A percentile compares a stretch with the other conserved stretches of the same genome.
These are phyloP conservation scores for Withania somnifera DNA, from an alignment of 305 asterid species.

Conservation along the genomic window DNA sequence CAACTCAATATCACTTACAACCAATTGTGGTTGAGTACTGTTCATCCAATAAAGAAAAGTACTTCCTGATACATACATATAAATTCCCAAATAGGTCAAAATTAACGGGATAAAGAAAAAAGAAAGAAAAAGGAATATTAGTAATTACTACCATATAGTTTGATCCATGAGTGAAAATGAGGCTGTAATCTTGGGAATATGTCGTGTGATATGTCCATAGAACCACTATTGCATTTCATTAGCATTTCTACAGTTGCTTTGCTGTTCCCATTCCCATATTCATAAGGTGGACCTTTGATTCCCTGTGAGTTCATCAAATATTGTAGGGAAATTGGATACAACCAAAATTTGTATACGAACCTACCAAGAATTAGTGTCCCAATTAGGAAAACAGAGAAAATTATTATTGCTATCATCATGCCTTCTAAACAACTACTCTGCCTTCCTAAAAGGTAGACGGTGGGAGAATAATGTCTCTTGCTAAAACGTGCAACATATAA, in stretches of 20 bases:
- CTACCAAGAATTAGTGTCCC: conserved; percentile 9
- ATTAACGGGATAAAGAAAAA: too few relatives aligned
- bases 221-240: not conserved
- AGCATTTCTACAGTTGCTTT: conserved; percentile 29
- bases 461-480: too few relatives aligned
- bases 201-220: conserved; percentile 25
- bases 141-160: conserved; percentile 32
- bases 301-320: conserved; percentile 34
- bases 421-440: too few relatives aligned
- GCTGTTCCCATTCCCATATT: conserved; percentile 36
- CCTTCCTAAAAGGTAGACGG: too few relatives aligned
- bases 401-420: not conserved
- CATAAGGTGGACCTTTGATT: conserved; percentile 41
- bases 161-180: conserved; percentile 36
- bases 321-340: conserved; percentile 35
- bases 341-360: conserved; percentile 27
- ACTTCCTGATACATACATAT: conserved; percentile 22
- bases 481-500: too few relatives aligned
- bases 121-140: not conserved
- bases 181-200: conserved; percentile 35
- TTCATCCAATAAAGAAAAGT: conserved; percentile 41
- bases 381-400: not conserved
- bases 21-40: conserved; percentile 26
- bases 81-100: not conserved
- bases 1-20: conserved; percentile 43